phyloP scores from a whole-genome alignment of 176 grass and related monocot genomes.

The Carex cristatella region DNA sequence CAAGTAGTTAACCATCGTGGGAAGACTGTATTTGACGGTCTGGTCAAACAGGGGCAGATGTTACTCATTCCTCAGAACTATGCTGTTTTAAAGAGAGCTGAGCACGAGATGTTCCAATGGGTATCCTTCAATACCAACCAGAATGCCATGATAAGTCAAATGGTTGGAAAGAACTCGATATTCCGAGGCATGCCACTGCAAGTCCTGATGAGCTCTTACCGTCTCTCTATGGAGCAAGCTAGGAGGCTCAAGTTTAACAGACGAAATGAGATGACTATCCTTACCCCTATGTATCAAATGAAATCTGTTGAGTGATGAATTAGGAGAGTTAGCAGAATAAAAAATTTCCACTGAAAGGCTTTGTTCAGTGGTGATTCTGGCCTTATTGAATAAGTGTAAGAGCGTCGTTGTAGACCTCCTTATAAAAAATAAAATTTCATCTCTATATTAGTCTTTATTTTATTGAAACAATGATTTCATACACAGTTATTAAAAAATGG shows the following conservation, averaged over 20 bases:
- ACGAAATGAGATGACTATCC: slow-evolving; percentile 11
- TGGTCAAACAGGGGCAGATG: slow-evolving; percentile 2
- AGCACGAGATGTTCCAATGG: slow-evolving; percentile 10
- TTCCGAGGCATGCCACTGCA: slow-evolving; percentile 5
- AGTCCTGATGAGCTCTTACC: slow-evolving; percentile 17
- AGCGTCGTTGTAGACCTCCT: not conserved
- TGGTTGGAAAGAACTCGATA: slow-evolving; percentile 21
- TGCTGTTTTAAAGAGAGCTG: slow-evolving; percentile 1
- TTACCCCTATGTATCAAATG: slow-evolving; percentile 5
- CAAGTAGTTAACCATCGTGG: slow-evolving; percentile 12
- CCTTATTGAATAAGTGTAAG: not conserved
- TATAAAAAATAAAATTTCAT: too few species aligned
- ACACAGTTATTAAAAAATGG: too few species aligned
- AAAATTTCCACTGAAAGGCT: not conserved
- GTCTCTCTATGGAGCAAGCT: slow-evolving; percentile 22
- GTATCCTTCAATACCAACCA: slow-evolving; percentile 29
- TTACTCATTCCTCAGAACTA: slow-evolving; percentile 26
- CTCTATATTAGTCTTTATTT: too few species aligned
- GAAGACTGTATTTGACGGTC: not conserved
- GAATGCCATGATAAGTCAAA: not conserved
- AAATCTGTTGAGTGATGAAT: not conserved
- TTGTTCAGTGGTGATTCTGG: not conserved
- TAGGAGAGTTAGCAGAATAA: not conserved
- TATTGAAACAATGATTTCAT: too few species aligned
- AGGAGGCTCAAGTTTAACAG: slow-evolving; percentile 24